These are phyloP conservation scores for Yarrowia sp. DNA, from an alignment of 805 yeast species.

Conservation along the genomic window DNA sequence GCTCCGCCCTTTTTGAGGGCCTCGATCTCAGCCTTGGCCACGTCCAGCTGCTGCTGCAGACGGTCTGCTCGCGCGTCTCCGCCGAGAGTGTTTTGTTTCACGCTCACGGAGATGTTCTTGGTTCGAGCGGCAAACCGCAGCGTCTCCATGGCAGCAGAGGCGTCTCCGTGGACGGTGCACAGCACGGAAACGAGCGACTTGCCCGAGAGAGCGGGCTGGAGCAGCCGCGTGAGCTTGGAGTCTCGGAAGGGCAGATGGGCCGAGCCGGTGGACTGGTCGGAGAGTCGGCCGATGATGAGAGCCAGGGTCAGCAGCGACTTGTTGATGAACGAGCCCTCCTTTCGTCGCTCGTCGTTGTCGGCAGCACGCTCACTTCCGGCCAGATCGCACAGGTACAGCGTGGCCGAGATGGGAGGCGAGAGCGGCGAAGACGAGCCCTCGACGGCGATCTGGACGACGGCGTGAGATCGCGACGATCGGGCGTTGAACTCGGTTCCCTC, in stretches of 20 bases:
- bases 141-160: conserved; percentile 70
- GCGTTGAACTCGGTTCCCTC: conserved; percentile 88
- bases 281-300: conserved; percentile 82
- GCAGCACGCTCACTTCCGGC: conserved; percentile 96
- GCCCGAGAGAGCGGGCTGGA: conserved; percentile 92
- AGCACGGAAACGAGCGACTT: conserved; percentile 77
- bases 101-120: conserved; percentile 73
- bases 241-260: conserved; percentile 91
- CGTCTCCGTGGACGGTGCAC: conserved; percentile 76
- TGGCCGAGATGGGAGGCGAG: conserved; percentile 46
- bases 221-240: conserved; percentile 81
- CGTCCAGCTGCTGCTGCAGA: conserved; percentile 58
- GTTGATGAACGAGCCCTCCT: conserved; percentile 92
- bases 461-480: conserved; percentile 87
- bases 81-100: conserved; percentile 47
- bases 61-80: conserved; percentile 52
- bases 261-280: conserved; percentile 42
- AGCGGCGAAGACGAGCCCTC: conserved; percentile 41
- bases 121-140: conserved; percentile 92
- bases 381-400: conserved; percentile 84
- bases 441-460: conserved; percentile 71
- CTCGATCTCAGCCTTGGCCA: conserved; percentile 54
- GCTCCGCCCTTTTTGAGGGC: conserved; percentile 30
- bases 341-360: conserved; percentile 70
- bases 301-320: conserved; percentile 87